Evolutionary conservation across 2,329 filamentous ascomycete species (phyloP), one percentile per base, ranked within the genome.

Genomic region (Aspergillus luchuensis): DNA sequence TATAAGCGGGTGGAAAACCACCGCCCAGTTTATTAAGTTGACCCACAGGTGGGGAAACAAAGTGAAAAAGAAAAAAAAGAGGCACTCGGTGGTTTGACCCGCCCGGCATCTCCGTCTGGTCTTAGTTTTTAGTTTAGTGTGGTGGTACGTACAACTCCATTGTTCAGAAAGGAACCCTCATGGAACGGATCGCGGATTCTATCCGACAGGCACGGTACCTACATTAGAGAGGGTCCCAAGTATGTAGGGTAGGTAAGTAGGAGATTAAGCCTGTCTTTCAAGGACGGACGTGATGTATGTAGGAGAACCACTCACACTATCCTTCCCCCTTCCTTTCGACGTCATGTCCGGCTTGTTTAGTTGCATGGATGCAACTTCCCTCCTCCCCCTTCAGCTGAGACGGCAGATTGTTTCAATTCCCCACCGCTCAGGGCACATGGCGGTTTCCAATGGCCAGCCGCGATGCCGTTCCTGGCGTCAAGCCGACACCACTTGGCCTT

Each of bases 391-490:
- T 19, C 53, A 56, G 39, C 38, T 56, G 53, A 47, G 53, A 56
- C 53, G 53, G 53, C 53, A 56, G 39, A 45, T 56, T 63, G 65
- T 67, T 66, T 67, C 64, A 67, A 36, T 36, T 61, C 57, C 55
- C 57, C 63, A 61, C 63, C 47, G 50, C 36, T 60, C 58, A 60
- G 60, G 53, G 63, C 62, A 61, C 58, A 56, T 61, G 63, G 63
- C 36, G 45, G 54, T 64, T 66, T 64, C 57, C 56, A 64, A 49
- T 60, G 61, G 59, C 55, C 59, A 36, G 57, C 61, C 56, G 53
- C 63, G 47, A 51, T 60, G 48, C 63, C 59, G 65, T 68, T 63
- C 63, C 65, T 68, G 65, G 62, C 59, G 53, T 59, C 45, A 62
- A 28, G 38, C 62, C 50, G 61, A 64, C 54, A 43, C 23, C 57